Evolutionary conservation across 1,139 yeast species (phyloP), one percentile per base, ranked within the genome.

Genomic region (Komagataea norvegica): DNA sequence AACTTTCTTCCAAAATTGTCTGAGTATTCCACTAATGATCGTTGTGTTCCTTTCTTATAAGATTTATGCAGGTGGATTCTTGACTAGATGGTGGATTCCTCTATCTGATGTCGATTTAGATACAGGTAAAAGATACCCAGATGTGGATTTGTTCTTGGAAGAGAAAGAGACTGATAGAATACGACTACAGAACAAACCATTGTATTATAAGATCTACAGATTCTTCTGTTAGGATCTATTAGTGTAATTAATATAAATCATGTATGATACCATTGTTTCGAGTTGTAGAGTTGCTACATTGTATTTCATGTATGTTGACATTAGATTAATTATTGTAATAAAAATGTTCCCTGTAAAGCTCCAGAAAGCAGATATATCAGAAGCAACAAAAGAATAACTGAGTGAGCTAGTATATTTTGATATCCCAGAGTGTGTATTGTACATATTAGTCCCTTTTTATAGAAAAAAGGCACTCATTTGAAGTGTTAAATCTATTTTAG

Each of bases 201-300:
- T 65, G 47, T 59, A 52, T 52, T 51, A 51, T 42, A 64, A 68
- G 47, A 34, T 59, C 8, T 67, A 60, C 50, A 51, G 57, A 38
- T 70, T 71, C 56, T 73, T 78, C 73, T 75, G 80, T 51, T 75
- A n/a, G n/a, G n/a, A n/a, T n/a, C n/a, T n/a, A n/a, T n/a, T n/a
- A n/a, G n/a, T n/a, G n/a, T n/a, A n/a, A n/a, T n/a, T n/a, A n/a
- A n/a, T n/a, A n/a, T n/a, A n/a, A n/a, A n/a, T n/a, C n/a, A n/a
- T n/a, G n/a, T n/a, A n/a, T n/a, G n/a, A n/a, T n/a, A n/a, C n/a
- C n/a, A n/a, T n/a, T n/a, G n/a, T n/a, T n/a, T n/a, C n/a, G n/a
- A n/a, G n/a, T n/a, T n/a, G n/a, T n/a, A n/a, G 16, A 21, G 13
- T 24, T 11, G 13, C 19, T 9, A n/a, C n/a, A n/a, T n/a, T n/a